These are phyloP conservation scores for Colletotrichum limetticola DNA, from an alignment of 2,329 filamentous ascomycete genomes.

Conservation along the genomic window DNA sequence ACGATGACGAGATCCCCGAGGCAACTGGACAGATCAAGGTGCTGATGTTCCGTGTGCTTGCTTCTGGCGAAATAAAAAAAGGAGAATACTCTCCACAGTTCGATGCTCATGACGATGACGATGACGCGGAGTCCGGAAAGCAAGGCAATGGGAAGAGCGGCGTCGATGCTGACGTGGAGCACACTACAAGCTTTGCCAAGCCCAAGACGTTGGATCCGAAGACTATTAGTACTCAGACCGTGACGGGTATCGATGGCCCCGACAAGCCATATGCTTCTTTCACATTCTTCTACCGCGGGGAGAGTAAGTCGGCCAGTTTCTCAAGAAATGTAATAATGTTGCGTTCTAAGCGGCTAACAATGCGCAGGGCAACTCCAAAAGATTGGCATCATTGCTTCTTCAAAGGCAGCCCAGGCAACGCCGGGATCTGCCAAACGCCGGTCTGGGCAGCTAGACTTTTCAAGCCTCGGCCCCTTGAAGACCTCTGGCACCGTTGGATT, in stretches of 20 bases:
- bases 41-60: slow-evolving; percentile 92
- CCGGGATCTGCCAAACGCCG: slow-evolving; percentile 77
- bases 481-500: slow-evolving; percentile 90
- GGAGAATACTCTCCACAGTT: slow-evolving; percentile 99
- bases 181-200: slow-evolving; percentile 97
- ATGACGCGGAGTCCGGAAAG: slow-evolving; percentile 66
- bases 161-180: slow-evolving; percentile 87
- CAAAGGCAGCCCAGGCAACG: slow-evolving; percentile 72
- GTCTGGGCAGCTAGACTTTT: slow-evolving; percentile 86
- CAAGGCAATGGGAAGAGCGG: slow-evolving; percentile 66
- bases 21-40: slow-evolving; percentile 98
- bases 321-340: slow-evolving; percentile 12
- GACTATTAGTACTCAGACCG: slow-evolving; percentile 97
- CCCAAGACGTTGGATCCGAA: slow-evolving; percentile 96
- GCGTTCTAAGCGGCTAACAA: background rate
- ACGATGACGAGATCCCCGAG: slow-evolving; percentile 91
- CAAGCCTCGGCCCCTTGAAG: slow-evolving; percentile 85
- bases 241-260: slow-evolving; percentile 96
- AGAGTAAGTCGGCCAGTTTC: slow-evolving; percentile 73
- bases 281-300: slow-evolving; percentile 96
- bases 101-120: slow-evolving; percentile 94
- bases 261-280: slow-evolving; percentile 97
- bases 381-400: slow-evolving; percentile 85
- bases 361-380: slow-evolving; percentile 88
- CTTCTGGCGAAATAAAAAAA: slow-evolving; percentile 96